Evolutionary conservation across 768 basidiomycete genomes (phyloP).

Genomic region (Termitomyces bulborhizus): DNA sequence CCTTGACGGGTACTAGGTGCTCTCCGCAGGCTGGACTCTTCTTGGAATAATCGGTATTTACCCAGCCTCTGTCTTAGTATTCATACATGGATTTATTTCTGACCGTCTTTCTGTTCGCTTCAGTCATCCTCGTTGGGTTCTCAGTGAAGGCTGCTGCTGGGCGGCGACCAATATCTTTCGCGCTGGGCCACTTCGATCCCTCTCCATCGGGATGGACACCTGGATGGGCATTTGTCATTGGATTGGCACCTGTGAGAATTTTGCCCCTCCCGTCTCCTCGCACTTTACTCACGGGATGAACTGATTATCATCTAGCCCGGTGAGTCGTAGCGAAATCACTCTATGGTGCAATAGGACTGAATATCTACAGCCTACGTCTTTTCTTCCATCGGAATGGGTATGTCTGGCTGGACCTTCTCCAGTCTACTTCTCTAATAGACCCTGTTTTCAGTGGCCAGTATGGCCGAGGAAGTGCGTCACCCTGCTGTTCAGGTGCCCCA

Average conservation of each 20-base stretch:
- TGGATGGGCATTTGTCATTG: slow-evolving; percentile 67
- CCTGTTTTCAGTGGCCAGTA: slow-evolving; percentile 42
- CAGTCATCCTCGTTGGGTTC: slow-evolving; percentile 50
- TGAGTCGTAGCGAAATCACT: slow-evolving; percentile 5
- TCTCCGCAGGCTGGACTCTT: slow-evolving; percentile 59
- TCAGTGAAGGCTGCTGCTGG: slow-evolving; percentile 53
- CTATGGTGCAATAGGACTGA: background rate
- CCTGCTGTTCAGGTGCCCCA: slow-evolving; percentile 48
- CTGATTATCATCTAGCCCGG: slow-evolving; percentile 23
- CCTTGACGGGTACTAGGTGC: slow-evolving; percentile 26
- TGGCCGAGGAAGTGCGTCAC: slow-evolving; percentile 64
- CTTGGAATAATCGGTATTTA: slow-evolving; percentile 43
- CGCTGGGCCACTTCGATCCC: slow-evolving; percentile 51
- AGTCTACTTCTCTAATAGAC: background rate
- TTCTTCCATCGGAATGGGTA: slow-evolving; percentile 62
- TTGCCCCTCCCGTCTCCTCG: background rate
- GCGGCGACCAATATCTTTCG: slow-evolving; percentile 48
- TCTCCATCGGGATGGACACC: slow-evolving; percentile 61
- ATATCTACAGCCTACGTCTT: slow-evolving; percentile 41
- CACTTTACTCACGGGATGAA: background rate
- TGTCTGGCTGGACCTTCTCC: slow-evolving; percentile 5
- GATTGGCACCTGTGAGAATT: slow-evolving; percentile 44
- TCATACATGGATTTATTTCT: background rate
- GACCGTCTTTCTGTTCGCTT: background rate
- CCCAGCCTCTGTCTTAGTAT: background rate